phyloP scores from a whole-genome alignment of 768 basidiomycete species.

The Astraeus odoratus region DNA sequence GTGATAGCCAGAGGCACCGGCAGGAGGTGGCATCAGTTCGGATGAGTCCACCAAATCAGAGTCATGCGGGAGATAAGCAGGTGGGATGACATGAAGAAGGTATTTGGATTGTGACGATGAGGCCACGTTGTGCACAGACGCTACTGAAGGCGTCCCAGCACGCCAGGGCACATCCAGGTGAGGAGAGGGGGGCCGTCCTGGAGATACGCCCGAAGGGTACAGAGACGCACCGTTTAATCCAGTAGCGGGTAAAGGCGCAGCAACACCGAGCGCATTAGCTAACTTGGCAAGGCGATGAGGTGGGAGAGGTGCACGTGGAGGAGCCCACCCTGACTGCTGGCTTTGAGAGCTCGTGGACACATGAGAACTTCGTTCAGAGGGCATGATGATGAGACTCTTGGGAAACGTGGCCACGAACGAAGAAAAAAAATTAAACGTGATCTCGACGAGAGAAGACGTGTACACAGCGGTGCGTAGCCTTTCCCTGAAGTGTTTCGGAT shows the following conservation, averaged over 20 bases:
- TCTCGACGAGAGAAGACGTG: conserved; percentile 1
- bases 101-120: conserved; percentile 51
- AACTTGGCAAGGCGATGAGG: conserved; percentile 76
- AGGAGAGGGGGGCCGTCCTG: conserved; percentile 13
- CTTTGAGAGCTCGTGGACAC: conserved; percentile 8
- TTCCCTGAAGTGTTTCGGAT: background rate
- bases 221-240: conserved; percentile 13
- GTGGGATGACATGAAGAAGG: conserved; percentile 81
- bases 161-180: conserved; percentile 34
- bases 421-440: conserved; percentile 1
- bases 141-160: conserved; percentile 43
- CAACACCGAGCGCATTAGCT: conserved; percentile 80
- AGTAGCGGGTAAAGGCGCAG: conserved; percentile 60
- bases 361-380: conserved; percentile 11
- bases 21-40: conserved; percentile 46
- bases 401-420: background rate
- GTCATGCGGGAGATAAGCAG: conserved; percentile 62
- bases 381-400: conserved; percentile 6
- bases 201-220: conserved; percentile 8
- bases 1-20: conserved; percentile 67
- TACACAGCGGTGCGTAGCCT: conserved; percentile 1
- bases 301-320: conserved; percentile 64
- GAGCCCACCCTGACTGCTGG: conserved; percentile 38
- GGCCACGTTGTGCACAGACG: conserved; percentile 32
- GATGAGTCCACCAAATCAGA: conserved; percentile 34